Conservation (phyloP, 768 basidiomycete species). For the Phaeotremella fagi region DNA sequence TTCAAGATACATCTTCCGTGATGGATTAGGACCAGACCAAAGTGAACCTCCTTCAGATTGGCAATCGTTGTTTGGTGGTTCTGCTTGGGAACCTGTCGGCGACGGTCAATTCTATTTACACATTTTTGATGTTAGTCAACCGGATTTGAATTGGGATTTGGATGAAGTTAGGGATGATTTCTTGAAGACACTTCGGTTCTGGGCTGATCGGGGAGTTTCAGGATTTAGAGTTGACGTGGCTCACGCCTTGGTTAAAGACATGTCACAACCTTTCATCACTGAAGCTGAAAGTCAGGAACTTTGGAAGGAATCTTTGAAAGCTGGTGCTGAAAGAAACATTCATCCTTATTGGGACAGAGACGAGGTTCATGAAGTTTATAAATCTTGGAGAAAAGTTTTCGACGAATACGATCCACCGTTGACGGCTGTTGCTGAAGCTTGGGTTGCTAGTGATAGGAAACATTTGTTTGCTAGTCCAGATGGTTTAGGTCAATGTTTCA, state of each 20-base stretch:
- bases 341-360: slow-evolving; percentile 34
- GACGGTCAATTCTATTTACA: slow-evolving; percentile 42
- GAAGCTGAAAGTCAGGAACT: slow-evolving; percentile 19
- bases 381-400: slow-evolving; percentile 37
- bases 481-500: slow-evolving; percentile 39
- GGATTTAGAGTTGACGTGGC: slow-evolving; percentile 43
- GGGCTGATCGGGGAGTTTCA: slow-evolving; percentile 35
- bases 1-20: slow-evolving; percentile 35
- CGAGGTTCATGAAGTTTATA: slow-evolving; percentile 34
- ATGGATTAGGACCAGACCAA: slow-evolving; percentile 33
- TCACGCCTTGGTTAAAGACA: slow-evolving; percentile 32
- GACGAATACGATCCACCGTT: slow-evolving; percentile 38
- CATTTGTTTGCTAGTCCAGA: slow-evolving; percentile 29
- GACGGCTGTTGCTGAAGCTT: slow-evolving; percentile 35
- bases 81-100: slow-evolving; percentile 28
- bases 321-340: too few relatives aligned
- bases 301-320: slow-evolving; percentile 17
- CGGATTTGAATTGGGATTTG: slow-evolving; percentile 39
- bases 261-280: slow-evolving; percentile 16
- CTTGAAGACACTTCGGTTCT: slow-evolving; percentile 34
- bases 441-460: slow-evolving; percentile 34
- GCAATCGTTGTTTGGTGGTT: slow-evolving; percentile 30
- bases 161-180: slow-evolving; percentile 37
- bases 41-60: slow-evolving; percentile 33
- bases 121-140: slow-evolving; percentile 37